A percentile compares a stretch with the other conserved stretches of the same genome.
These are phyloP conservation scores for Escallonia rubra DNA, from an alignment of 129 eudicot species.

Conservation along the genomic window DNA sequence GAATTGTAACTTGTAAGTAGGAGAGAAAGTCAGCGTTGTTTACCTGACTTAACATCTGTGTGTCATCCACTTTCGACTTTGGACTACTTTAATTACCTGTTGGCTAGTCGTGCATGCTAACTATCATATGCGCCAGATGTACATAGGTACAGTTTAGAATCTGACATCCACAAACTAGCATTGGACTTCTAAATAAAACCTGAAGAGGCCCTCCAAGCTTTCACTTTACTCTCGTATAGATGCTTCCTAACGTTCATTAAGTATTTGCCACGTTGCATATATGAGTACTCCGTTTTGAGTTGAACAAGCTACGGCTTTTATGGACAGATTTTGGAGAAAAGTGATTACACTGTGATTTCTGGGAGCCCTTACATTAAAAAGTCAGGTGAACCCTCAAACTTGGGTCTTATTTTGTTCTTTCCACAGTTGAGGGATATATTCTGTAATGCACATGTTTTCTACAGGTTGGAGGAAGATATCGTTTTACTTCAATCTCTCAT, in stretches of 20 bases:
- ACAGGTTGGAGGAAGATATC: conserved; percentile 99
- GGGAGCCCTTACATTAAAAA: conserved; percentile 83
- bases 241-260: background rate
- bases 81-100: no score
- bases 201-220: background rate
- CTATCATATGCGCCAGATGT: no score
- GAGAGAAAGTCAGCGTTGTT: no score
- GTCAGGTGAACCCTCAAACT: conserved; percentile 52
- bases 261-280: background rate
- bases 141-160: background rate
- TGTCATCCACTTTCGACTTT: no score
- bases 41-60: no score
- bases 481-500: conserved; percentile 87
- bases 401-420: conserved; percentile 1
- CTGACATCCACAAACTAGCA: background rate
- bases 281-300: conserved; percentile 3
- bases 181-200: background rate
- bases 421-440: conserved; percentile 14
- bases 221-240: background rate
- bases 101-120: no score
- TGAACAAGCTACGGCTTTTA: conserved; percentile 11
- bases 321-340: conserved; percentile 79
- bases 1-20: no score
- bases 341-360: conserved; percentile 79
- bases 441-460: background rate